Evolutionary conservation across 495 filamentous ascomycete species (phyloP), one percentile per base, ranked within the genome.

Genomic region (Penicillium coprophilum): DNA sequence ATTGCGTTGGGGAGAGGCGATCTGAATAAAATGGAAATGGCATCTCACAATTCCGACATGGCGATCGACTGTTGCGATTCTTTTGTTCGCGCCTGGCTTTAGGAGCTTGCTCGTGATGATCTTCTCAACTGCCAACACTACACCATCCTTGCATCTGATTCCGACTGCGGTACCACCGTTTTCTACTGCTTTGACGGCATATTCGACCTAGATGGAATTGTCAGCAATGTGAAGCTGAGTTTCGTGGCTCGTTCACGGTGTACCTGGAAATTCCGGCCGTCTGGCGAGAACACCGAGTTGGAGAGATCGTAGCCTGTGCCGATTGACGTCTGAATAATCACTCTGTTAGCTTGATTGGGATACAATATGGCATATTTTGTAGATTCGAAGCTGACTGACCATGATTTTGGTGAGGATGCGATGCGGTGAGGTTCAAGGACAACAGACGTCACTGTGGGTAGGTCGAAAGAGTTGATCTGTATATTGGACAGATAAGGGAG

Each of bases 271-370:
- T 98, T 98, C 61, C 94, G 87, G 72, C 94, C 94, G 79, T 98
- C 94, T 54, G 94, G 94, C 34, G 92, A 97, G 81, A 97, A 98
- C 76, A 97, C 92, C 65, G 95, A 97, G 82, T 98, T 98, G 65
- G 90, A 89, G 70, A 98, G 89, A 84, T 98, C 94, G 77, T 98
- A 98, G 67, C 94, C 94, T 65, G 94, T 98, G 70, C 94, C 94
- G 86, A 98, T 98, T 65, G 94, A 98, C 67, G 94, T 98, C 94
- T 97, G 57, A 36, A 46, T 49, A 45, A 50, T 30, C 31, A 55
- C 31, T 12, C 2, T 40, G 30, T 50, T 38, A 64, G 53, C 46
- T 41, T 41, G n/a, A 39, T 50, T 50, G 28, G 20, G 32, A 52
- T 52, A 10, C 24, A 28, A 34, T 12, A 44, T 12, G 17, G 4